phyloP scores from a whole-genome alignment of 495 filamentous ascomycete species.

The Hamigera avellanea region DNA sequence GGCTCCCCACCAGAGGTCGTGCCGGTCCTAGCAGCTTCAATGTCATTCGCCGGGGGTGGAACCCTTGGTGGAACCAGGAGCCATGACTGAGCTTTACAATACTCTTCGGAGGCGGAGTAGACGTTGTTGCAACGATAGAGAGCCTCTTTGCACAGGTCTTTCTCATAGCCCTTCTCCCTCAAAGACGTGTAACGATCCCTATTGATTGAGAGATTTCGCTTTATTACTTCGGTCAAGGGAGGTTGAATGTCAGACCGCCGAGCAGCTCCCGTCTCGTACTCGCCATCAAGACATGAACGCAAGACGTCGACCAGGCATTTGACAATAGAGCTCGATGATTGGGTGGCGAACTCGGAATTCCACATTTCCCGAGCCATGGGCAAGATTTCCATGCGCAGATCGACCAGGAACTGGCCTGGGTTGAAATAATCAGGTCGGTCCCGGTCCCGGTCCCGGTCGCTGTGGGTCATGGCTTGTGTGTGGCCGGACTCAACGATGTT shows the following conservation, averaged over 20 bases:
- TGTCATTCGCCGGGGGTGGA: conserved; percentile 47
- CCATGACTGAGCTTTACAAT: conserved; percentile 51
- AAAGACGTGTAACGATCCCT: conserved; percentile 32
- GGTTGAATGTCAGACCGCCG: conserved; percentile 45
- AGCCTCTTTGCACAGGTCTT: conserved; percentile 61
- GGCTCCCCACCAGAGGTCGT: conserved; percentile 16
- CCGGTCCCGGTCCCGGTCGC: conserved; percentile 39
- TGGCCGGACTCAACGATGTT: conserved; percentile 62
- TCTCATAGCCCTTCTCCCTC: conserved; percentile 36
- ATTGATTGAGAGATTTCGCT: conserved; percentile 36
- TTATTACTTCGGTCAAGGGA: conserved; percentile 18
- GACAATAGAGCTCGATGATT: conserved; percentile 59
- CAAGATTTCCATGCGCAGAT: conserved; percentile 73
- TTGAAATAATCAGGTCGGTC: conserved; percentile 56
- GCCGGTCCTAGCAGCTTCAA: conserved; percentile 33
- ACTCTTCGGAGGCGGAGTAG: conserved; percentile 48
- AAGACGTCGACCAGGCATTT: conserved; percentile 78
- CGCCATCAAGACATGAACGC: conserved; percentile 63
- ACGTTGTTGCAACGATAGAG: conserved; percentile 71
- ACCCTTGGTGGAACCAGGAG: conserved; percentile 36
- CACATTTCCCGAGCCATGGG: conserved; percentile 70
- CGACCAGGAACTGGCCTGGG: conserved; percentile 71
- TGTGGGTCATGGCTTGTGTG: conserved; percentile 47
- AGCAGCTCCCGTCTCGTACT: conserved; percentile 57
- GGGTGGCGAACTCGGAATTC: conserved; percentile 60